A percentile compares a stretch with the other conserved stretches of the same genome.
These are phyloP conservation scores for Diaporthe citriasiana DNA, from an alignment of 2,329 filamentous ascomycete genomes.

Conservation along the genomic window DNA sequence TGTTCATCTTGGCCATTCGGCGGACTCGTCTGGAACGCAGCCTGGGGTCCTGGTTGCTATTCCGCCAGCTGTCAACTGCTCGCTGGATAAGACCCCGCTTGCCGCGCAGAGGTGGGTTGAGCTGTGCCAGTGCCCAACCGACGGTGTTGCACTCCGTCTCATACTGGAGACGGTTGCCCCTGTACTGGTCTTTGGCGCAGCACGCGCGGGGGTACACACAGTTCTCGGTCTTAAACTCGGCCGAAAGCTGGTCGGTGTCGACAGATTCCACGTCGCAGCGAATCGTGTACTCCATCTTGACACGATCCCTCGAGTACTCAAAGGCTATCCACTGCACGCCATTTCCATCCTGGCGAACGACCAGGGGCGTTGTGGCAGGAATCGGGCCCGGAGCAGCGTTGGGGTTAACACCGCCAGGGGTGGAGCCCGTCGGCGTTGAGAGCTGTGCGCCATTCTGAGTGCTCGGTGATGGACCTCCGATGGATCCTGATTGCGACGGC, in stretches of 20 bases:
- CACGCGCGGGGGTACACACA: slow-evolving; percentile 97
- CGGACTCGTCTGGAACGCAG: slow-evolving; percentile 92
- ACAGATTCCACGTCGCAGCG: slow-evolving; percentile 98
- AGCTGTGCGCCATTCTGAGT: slow-evolving; percentile 41
- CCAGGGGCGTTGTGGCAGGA: slow-evolving; percentile 93
- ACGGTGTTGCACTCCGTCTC: slow-evolving; percentile 99
- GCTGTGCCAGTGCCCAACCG: slow-evolving; percentile 97
- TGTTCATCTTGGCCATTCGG: slow-evolving; percentile 96
- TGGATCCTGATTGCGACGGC: slow-evolving; percentile 62
- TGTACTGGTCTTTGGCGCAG: slow-evolving; percentile 95
- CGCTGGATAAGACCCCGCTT: slow-evolving; percentile 97
- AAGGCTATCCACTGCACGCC: slow-evolving; percentile 99
- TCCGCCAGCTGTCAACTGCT: slow-evolving; percentile 98
- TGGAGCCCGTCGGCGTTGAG: slow-evolving; percentile 60
- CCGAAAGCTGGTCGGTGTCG: slow-evolving; percentile 84
- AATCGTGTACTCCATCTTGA: slow-evolving; percentile 99
- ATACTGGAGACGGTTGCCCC: slow-evolving; percentile 94
- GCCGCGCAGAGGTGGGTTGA: slow-evolving; percentile 91
- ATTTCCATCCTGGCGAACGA: slow-evolving; percentile 94
- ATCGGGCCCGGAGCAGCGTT: slow-evolving; percentile 97
- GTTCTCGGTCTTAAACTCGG: slow-evolving; percentile 97
- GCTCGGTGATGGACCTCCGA: slow-evolving; percentile 51
- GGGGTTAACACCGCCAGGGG: slow-evolving; percentile 79
- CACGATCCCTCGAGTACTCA: slow-evolving; percentile 94
- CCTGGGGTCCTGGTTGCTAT: slow-evolving; percentile 96